Conservation (phyloP, 352 stramenopile genomes). For the Phytophthora pinifolia region DNA sequence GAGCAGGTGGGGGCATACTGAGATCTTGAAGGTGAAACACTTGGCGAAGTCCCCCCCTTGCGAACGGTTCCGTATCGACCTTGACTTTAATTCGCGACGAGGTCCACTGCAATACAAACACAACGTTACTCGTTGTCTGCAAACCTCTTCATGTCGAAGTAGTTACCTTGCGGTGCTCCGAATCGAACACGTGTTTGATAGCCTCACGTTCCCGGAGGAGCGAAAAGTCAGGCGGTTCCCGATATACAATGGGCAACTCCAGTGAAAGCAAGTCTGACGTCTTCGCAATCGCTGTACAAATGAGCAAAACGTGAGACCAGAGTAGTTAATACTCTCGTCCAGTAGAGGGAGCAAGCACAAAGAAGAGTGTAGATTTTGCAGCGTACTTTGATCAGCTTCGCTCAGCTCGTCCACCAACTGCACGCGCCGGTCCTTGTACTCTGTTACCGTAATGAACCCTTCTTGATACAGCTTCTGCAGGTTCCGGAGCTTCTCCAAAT, state of each 20-base stretch:
- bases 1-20: constrained; percentile 31
- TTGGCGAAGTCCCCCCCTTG: constrained; percentile 56
- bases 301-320: neutral
- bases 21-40: constrained; percentile 77
- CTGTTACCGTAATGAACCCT: constrained; percentile 80
- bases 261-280: constrained; percentile 58
- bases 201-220: constrained; percentile 61
- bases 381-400: constrained; percentile 58
- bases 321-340: constrained; percentile 17
- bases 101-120: constrained; percentile 47
- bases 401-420: constrained; percentile 68
- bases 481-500: constrained; percentile 66
- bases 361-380: constrained; percentile 2
- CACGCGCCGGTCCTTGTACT: constrained; percentile 69
- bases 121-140: neutral
- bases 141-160: neutral
- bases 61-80: constrained; percentile 67
- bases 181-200: constrained; percentile 84
- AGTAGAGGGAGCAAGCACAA: neutral
- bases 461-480: constrained; percentile 75
- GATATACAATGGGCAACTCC: constrained; percentile 59
- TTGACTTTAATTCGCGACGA: constrained; percentile 71
- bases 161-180: constrained; percentile 56
- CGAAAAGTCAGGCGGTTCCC: constrained; percentile 63
- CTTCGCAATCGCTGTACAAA: constrained; percentile 46